Conservation (phyloP, 2,329 filamentous ascomycete genomes). For the Pestalotiopsis fici region DNA sequence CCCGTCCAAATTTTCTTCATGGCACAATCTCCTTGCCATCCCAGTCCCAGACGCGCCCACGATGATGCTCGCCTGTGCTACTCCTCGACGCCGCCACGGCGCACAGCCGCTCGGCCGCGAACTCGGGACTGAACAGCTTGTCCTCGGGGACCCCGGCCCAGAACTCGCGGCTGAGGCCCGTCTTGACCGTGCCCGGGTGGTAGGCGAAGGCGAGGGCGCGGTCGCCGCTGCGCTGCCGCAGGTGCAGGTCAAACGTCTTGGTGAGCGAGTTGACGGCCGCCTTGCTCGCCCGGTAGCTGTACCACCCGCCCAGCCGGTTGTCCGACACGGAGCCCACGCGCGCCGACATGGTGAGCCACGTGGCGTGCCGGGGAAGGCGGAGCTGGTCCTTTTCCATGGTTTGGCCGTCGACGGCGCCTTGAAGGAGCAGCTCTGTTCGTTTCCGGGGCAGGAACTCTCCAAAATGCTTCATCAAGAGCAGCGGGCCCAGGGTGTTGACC, state of each 20-base stretch:
- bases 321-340: constrained; percentile 75
- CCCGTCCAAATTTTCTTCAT: constrained; percentile 26
- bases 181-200: constrained; percentile 82
- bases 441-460: constrained; percentile 66
- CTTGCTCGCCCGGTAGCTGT: constrained; percentile 77
- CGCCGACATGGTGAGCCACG: constrained; percentile 76
- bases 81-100: constrained; percentile 52
- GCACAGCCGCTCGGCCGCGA: constrained; percentile 65
- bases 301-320: constrained; percentile 78
- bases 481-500: constrained; percentile 72
- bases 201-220: constrained; percentile 69
- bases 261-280: constrained; percentile 71
- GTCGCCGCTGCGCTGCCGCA: constrained; percentile 56
- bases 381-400: background rate
- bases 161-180: constrained; percentile 70
- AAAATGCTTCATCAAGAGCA: constrained; percentile 79
- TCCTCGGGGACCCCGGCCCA: constrained; percentile 64
- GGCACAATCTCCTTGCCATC: constrained; percentile 64
- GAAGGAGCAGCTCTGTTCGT: constrained; percentile 35
- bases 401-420: constrained; percentile 4
- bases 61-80: constrained; percentile 45
- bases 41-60: constrained; percentile 72
- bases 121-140: constrained; percentile 68
- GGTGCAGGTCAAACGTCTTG: constrained; percentile 70
- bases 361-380: constrained; percentile 53